These are phyloP conservation scores for Geranomyces variabilis DNA, from an alignment of 192 early-diverging fungal genomes.

Conservation along the genomic window DNA sequence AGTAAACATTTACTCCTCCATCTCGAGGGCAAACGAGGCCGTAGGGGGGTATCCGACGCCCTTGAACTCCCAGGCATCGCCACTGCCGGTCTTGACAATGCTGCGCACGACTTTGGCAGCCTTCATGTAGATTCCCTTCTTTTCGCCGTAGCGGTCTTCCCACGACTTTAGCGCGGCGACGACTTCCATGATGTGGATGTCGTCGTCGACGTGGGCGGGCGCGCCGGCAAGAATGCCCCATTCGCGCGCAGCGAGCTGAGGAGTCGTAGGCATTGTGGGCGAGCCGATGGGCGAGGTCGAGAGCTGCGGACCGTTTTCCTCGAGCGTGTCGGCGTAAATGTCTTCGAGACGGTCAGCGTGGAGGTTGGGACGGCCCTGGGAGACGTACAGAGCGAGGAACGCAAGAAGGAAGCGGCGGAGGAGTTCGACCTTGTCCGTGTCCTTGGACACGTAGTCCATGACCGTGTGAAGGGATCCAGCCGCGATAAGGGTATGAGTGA, in stretches of 20 bases:
- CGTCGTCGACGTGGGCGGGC: conserved; percentile 25
- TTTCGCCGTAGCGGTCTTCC: conserved; percentile 17
- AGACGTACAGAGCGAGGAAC: conserved; percentile 23
- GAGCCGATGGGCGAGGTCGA: conserved; percentile 23
- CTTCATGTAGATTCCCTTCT: conserved; percentile 17
- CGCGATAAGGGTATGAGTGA: conserved; percentile 22
- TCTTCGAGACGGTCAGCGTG: conserved; percentile 25
- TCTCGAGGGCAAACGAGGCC: conserved; percentile 14
- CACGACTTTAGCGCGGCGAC: conserved; percentile 2
- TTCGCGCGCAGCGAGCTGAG: conserved; percentile 18
- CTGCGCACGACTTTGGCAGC: conserved; percentile 22
- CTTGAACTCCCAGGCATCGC: conserved; percentile 20
- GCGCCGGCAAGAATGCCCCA: conserved; percentile 17
- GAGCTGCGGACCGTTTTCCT: not conserved
- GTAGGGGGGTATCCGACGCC: conserved; percentile 14
- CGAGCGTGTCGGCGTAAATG: conserved; percentile 4
- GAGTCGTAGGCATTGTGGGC: conserved; percentile 14
- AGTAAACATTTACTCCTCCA: conserved; percentile 16
- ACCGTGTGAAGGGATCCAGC: not conserved
- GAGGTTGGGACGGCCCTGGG: conserved; percentile 21
- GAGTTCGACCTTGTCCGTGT: conserved; percentile 4
- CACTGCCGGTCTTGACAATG: conserved; percentile 22
- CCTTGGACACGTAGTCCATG: not conserved
- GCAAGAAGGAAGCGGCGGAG: conserved; percentile 15
- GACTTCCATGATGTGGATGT: conserved; percentile 25